Conservation (phyloP, 306 rosid genomes). For the Nissolia schottii region DNA sequence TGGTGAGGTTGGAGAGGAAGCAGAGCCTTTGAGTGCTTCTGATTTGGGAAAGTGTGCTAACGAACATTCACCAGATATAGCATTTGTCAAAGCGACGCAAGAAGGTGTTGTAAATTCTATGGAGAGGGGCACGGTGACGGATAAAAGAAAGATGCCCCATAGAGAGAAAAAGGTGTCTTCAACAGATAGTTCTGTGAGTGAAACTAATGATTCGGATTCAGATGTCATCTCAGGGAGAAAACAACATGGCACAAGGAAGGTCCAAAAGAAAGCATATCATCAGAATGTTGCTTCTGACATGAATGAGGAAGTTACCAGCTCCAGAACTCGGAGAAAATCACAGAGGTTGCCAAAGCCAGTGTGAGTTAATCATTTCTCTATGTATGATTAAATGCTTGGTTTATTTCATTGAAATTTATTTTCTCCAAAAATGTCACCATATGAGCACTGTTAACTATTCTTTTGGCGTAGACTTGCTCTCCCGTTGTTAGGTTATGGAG, state of each 20-base stretch:
- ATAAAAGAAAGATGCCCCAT: constrained; percentile 12
- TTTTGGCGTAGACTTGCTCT: background rate
- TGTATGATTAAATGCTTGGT: background rate
- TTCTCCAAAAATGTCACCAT: background rate
- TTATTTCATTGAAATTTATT: background rate
- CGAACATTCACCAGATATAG: background rate
- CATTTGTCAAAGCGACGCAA: constrained; percentile 11
- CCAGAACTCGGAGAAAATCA: background rate
- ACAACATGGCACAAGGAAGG: background rate
- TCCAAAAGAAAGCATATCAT: background rate
- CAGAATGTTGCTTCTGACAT: background rate
- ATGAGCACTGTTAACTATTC: background rate
- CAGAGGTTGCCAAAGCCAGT: background rate
- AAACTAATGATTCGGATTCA: constrained; percentile 26
- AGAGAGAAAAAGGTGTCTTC: constrained; percentile 16
- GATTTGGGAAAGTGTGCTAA: constrained; percentile 1
- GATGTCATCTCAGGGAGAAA: background rate
- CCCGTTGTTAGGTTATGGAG: background rate
- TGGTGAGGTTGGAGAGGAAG: constrained; percentile 18
- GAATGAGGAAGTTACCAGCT: constrained; percentile 22
- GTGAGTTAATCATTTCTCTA: constrained; percentile 21
- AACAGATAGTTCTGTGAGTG: constrained; percentile 27
- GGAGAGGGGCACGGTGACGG: constrained; percentile 12
- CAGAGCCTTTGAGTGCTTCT: background rate
- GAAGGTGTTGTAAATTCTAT: background rate